Base-by-base conservation (phyloP, 495 filamentous ascomycete species). In the Copromyces sp. region DNA sequence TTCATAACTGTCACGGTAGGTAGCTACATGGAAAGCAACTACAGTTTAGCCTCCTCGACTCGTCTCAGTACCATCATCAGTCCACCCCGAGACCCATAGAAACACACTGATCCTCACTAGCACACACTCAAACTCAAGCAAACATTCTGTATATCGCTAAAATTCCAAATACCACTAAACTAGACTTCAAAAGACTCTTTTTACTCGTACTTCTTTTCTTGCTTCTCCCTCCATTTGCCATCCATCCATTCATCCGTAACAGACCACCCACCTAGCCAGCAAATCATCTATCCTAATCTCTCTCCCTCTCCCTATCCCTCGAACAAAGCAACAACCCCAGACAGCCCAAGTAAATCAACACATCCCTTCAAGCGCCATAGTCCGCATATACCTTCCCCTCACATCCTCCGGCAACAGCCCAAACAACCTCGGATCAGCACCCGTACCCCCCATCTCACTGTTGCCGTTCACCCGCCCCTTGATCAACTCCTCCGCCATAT, bases 401-500 rank as follows among this genome's bases (percentile, higher is more conserved):
- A 81, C 74, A 74, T 81, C 79, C 69, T 76, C 73, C 41, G 79
- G 78, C 71, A 81, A 68, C 71, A 81, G 70, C 8, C 71, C 59
- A 39, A 75, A 78, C 70, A 81, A 42, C 47, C 78, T 76, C 20
- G 69, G 37, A 72, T 81, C 78, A 0, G 71, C 75, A 5, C 77
- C 75, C 73, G 29, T 65, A 2, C 29, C 53, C 3, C 53, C 53
- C 53, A 65, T 65, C 29, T 65, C 53, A 1, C 53, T 65, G 29
- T 59, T 20, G 2, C 53, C 53, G 16, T 65, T 65, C 24, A 65
- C 53, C 29, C 70, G 72, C 2, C 72, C 68, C 73, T 70, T 45
- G 11, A 81, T 78, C 71, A 81, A 39, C 44, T 78, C 78, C 77
- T 93, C 93, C 68, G 93, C 94, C 78, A 89, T 91, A 79, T 97